Evolutionary conservation across 2,329 filamentous ascomycete genomes (phyloP).

Genomic region (Venturia asperata): DNA sequence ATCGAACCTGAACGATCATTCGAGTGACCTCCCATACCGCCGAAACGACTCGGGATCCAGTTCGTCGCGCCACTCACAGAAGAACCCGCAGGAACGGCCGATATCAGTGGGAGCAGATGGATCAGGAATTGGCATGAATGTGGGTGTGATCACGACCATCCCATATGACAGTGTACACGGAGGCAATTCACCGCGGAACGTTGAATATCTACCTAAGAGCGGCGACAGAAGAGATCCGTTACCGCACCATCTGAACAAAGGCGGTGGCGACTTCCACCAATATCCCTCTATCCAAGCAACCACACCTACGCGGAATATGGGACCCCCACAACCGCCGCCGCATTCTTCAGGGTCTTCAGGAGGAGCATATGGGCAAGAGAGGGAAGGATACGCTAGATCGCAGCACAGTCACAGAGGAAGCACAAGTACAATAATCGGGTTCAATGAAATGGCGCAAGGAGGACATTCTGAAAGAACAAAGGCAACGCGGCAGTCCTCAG

Average conservation of each 20-base stretch:
- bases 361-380: background rate
- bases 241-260: conserved; percentile 77
- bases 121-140: conserved; percentile 62
- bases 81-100: conserved; percentile 52
- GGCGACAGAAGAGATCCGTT: conserved; percentile 55
- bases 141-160: conserved; percentile 79
- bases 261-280: conserved; percentile 74
- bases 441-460: conserved; percentile 11
- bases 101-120: conserved; percentile 54
- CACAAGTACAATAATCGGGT: conserved; percentile 12
- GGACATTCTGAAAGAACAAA: conserved; percentile 23
- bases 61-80: conserved; percentile 63
- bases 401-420: conserved; percentile 4
- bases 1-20: conserved; percentile 50
- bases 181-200: conserved; percentile 60
- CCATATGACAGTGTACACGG: conserved; percentile 71
- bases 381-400: conserved; percentile 7
- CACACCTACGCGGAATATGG: conserved; percentile 40
- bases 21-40: conserved; percentile 44
- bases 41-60: conserved; percentile 49
- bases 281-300: conserved; percentile 67
- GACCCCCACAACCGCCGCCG: conserved; percentile 51
- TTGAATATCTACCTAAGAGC: conserved; percentile 64
- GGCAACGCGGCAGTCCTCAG: conserved; percentile 47
- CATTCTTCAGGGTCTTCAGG: conserved; percentile 30